Conservation (phyloP, 2,329 filamentous ascomycete species). For the Grosmannia huntii region DNA sequence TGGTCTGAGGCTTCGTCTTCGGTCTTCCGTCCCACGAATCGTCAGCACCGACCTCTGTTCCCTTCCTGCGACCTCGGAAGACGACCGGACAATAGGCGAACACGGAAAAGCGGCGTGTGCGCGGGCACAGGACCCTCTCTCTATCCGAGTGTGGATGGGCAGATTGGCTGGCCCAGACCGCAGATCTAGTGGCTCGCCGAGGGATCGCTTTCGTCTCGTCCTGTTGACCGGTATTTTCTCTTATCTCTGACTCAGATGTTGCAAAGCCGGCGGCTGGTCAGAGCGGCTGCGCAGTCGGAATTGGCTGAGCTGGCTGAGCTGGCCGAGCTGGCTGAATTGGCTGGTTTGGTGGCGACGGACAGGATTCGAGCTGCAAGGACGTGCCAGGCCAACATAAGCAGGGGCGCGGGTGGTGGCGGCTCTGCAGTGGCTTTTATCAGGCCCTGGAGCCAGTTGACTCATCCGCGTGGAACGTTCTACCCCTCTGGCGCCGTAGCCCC, state of each 20-base stretch:
- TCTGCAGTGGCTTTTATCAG: slow-evolving; percentile 6
- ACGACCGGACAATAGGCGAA: no score
- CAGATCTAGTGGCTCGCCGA: neutral
- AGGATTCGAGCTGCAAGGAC: neutral
- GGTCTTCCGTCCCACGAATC: no score
- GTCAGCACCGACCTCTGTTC: no score
- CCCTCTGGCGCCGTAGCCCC: slow-evolving; percentile 5
- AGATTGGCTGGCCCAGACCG: neutral
- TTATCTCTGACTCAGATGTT: neutral
- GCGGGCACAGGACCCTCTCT: no score
- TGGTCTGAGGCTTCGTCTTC: no score
- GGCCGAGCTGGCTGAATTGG: neutral
- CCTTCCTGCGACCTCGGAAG: no score
- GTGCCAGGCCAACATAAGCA: neutral
- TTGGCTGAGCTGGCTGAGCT: neutral
- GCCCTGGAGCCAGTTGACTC: slow-evolving; percentile 6
- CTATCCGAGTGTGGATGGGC: neutral
- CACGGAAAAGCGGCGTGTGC: no score
- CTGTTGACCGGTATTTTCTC: neutral
- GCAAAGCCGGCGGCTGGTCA: neutral
- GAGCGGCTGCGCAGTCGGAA: neutral
- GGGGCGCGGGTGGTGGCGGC: neutral
- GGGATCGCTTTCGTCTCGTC: no score
- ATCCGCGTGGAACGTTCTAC: slow-evolving; percentile 7
- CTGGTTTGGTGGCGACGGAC: neutral